Conservation (phyloP, 2,329 filamentous ascomycete species). For the Colletotrichum ledebouriae region DNA sequence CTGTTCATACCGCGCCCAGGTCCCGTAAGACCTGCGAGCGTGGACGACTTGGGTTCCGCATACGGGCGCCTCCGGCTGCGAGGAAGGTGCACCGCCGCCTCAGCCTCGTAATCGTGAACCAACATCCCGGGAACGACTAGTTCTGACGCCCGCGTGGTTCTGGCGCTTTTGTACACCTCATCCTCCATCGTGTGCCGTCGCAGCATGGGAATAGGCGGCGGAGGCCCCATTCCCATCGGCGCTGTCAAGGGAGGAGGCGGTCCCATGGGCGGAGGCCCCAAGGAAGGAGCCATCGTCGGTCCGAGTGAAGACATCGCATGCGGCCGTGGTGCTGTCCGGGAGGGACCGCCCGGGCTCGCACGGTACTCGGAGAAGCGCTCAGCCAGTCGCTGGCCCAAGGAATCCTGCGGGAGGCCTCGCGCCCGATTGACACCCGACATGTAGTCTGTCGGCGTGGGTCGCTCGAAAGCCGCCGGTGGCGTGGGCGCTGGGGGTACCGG, state of each 20-base stretch:
- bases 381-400: constrained; percentile 64
- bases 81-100: constrained; percentile 49
- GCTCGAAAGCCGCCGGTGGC: constrained; percentile 52
- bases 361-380: constrained; percentile 64
- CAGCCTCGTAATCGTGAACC: constrained; percentile 51
- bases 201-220: constrained; percentile 50
- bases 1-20: constrained; percentile 61
- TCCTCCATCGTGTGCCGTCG: constrained; percentile 59
- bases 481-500: constrained; percentile 51
- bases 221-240: constrained; percentile 34
- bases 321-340: constrained; percentile 44
- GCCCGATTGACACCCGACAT: constrained; percentile 58
- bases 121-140: constrained; percentile 48
- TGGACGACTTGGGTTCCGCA: constrained; percentile 55
- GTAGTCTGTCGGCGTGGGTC: constrained; percentile 56
- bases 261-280: constrained; percentile 28
- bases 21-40: constrained; percentile 62
- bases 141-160: constrained; percentile 49
- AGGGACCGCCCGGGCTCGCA: constrained; percentile 46
- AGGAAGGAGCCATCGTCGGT: constrained; percentile 39
- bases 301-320: constrained; percentile 44
- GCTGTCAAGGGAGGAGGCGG: constrained; percentile 17
- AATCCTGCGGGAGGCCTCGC: constrained; percentile 57
- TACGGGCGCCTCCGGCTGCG: constrained; percentile 46
- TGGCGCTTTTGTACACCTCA: constrained; percentile 53